A percentile compares a stretch with the other conserved stretches of the same genome.
Evolutionary conservation across 1,284 basidiomycete genomes (phyloP).

Genomic region (Mrakiaceae sp.): DNA sequence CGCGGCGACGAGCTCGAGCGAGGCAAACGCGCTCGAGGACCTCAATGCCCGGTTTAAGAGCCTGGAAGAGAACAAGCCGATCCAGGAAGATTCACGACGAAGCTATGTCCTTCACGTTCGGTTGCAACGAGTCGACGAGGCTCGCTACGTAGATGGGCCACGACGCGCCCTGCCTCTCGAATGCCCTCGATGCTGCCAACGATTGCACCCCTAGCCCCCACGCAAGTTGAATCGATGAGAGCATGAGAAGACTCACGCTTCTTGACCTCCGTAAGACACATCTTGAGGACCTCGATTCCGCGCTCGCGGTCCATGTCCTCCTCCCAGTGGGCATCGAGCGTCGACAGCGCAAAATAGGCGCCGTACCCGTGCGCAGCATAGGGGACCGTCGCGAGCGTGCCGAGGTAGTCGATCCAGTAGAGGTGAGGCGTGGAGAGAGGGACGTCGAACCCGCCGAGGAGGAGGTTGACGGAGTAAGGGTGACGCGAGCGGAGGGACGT

Average conservation of each 20-base stretch:
- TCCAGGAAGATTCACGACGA: neutral
- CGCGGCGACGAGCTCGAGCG: no score
- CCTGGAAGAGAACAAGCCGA: neutral
- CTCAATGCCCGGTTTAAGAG: no score
- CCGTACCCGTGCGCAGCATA: constrained; percentile 96
- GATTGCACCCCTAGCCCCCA: no score
- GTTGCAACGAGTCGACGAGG: no score
- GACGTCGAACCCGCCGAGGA: constrained; percentile 84
- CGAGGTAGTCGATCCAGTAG: constrained; percentile 95
- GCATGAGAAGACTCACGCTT: constrained; percentile 45
- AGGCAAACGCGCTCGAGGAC: no score
- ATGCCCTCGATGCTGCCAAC: no score
- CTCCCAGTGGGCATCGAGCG: constrained; percentile 66
- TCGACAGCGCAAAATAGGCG: constrained; percentile 80
- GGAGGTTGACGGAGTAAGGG: constrained; percentile 84
- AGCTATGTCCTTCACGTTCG: no score
- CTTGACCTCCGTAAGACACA: constrained; percentile 79
- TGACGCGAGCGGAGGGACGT: constrained; percentile 76
- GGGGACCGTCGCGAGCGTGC: constrained; percentile 76
- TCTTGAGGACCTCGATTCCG: constrained; percentile 67
- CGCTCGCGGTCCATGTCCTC: constrained; percentile 47
- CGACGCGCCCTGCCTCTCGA: no score
- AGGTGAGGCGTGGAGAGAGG: constrained; percentile 50
- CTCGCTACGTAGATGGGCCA: no score
- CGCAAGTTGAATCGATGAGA: no score